Base-by-base conservation (phyloP, 495 filamentous ascomycete genomes). In the Trichodelitschia bisporula region DNA sequence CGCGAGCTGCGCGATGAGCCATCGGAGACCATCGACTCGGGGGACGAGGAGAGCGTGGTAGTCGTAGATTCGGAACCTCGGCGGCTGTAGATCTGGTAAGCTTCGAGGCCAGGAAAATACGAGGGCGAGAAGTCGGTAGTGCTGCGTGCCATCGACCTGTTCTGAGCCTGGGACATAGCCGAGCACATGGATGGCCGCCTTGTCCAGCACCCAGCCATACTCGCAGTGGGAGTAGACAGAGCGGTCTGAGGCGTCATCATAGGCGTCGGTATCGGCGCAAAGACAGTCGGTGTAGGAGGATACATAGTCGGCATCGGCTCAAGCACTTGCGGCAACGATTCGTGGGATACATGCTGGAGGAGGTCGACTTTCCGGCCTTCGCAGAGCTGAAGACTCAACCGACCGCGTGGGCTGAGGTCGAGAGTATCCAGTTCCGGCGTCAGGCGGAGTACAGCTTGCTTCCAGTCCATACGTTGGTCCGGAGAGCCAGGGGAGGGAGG, bases 1-100 rank as follows among this genome's bases (percentile, higher is more conserved):
- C 56, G 48, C 3, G 55, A 58, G 26, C 52, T 38, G 31, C 48
- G 53, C 19, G 60, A 57, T 23, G 75, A 83, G 28, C 59, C 68
- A 50, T 89, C 80, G 28, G 77, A 86, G 15, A 89, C 55, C 77
- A 86, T 83, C 34, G 79, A 89, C 40, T 90, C 80, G 26, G 80
- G 80, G 20, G 79, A 89, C 30, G 79, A 60, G 18, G 78, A 86
- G 36, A 67, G 59, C 4, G 76, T 72, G 42, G 68, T 74, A 44
- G 77, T 74, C 36, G 77, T 55, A 23, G 78, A 77, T 68, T 37
- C 61, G 57, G 40, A 63, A 40, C 29, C 54, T 38, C 38, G 61
- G 47, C 47, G 57, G 52, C 51, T 47, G 55, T 54, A 40, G 47
- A 55, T 36, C 49, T 48, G 36, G 43, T 52, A 53, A 50, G 59